These are phyloP conservation scores for Triticum monococcum DNA, from an alignment of 176 grass and related monocot species.

Conservation along the genomic window DNA sequence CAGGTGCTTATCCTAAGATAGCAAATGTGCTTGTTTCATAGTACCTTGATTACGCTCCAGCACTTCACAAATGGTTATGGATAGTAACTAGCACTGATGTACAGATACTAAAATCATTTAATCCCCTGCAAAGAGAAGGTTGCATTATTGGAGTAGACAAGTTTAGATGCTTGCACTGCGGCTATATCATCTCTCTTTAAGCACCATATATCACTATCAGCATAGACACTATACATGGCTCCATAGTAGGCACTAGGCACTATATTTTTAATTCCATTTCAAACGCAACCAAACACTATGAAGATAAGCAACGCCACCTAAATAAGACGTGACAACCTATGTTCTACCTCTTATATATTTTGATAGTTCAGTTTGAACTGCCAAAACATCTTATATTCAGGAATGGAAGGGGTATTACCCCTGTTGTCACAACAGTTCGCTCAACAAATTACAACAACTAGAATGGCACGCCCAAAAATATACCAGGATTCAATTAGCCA, in stretches of 20 bases:
- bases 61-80: background rate
- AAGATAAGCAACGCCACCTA: background rate
- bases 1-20: background rate
- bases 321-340: too few species aligned
- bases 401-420: too few species aligned
- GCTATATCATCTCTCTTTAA: background rate
- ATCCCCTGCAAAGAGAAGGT: background rate
- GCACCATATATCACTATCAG: too few species aligned
- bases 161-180: background rate
- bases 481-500: too few species aligned
- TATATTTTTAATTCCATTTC: background rate
- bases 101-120: background rate
- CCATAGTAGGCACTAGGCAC: too few species aligned
- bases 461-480: too few species aligned
- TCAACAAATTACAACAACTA: too few species aligned
- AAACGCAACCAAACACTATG: background rate
- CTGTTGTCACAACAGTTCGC: too few species aligned
- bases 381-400: too few species aligned
- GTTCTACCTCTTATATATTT: too few species aligned
- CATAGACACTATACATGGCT: background rate
- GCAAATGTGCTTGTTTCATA: background rate
- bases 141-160: background rate
- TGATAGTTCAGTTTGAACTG: too few species aligned
- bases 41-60: background rate
- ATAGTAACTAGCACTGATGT: background rate